Evolutionary conservation across 148 eudicot species (phyloP).

Genomic region (Silene conica): DNA sequence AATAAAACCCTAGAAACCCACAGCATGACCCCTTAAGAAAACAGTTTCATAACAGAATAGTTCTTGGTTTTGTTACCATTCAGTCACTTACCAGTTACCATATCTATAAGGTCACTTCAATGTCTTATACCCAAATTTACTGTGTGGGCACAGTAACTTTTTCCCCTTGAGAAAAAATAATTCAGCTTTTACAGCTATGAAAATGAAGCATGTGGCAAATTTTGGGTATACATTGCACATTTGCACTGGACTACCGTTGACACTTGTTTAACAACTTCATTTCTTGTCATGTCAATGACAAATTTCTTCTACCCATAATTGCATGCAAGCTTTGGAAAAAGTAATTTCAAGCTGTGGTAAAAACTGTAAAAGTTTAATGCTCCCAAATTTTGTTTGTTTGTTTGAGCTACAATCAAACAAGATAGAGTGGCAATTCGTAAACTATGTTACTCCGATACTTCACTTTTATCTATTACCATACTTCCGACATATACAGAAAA

Average conservation of each 20-base stretch:
- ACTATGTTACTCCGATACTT: too few species aligned
- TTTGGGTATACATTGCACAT: neutral
- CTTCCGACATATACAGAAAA: too few species aligned
- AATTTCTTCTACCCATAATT: constrained; percentile 1
- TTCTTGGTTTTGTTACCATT: neutral
- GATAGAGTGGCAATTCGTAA: too few species aligned
- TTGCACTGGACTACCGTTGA: constrained; percentile 7
- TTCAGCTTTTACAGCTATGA: neutral
- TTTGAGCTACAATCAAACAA: too few species aligned
- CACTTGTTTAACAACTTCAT: constrained; percentile 13
- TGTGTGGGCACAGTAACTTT: constrained; percentile 5
- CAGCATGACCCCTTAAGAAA: neutral
- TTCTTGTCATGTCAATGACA: constrained; percentile 18
- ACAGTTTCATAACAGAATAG: neutral
- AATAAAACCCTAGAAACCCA: too few species aligned
- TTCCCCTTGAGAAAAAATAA: neutral
- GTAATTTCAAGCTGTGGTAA: neutral
- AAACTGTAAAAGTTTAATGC: neutral
- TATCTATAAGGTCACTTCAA: neutral
- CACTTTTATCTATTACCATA: too few species aligned
- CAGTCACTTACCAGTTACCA: constrained; percentile 1
- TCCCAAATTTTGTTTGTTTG: neutral
- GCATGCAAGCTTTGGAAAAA: constrained; percentile 14
- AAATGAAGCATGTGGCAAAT: constrained; percentile 10
- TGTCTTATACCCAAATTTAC: neutral